A percentile compares a stretch with the other conserved stretches of the same genome.
These are phyloP conservation scores for Lactifluus volemus DNA, from an alignment of 768 basidiomycete species.

Conservation along the genomic window DNA sequence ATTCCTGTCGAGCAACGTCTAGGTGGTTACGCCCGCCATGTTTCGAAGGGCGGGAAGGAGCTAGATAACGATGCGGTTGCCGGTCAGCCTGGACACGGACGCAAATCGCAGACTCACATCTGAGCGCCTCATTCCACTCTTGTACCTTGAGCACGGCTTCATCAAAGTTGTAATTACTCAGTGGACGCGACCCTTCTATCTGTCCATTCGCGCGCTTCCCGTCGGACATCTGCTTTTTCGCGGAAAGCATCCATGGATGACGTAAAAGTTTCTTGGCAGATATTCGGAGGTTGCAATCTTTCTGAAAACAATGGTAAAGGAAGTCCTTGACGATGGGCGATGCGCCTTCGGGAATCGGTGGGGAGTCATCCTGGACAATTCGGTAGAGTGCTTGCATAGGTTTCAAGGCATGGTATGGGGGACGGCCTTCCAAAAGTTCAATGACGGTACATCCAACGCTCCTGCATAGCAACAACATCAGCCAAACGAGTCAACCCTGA, in stretches of 20 bases:
- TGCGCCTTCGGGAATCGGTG: conserved; percentile 92
- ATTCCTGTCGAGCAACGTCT: conserved; percentile 40
- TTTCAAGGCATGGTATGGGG: conserved; percentile 91
- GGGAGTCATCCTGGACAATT: conserved; percentile 96
- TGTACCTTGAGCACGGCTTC: conserved; percentile 93
- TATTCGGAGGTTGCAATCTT: conserved; percentile 90
- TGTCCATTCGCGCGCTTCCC: conserved; percentile 30
- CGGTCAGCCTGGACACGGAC: background rate
- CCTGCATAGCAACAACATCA: conserved; percentile 28
- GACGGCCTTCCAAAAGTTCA: conserved; percentile 84
- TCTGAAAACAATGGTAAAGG: conserved; percentile 95
- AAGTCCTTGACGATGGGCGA: conserved; percentile 96
- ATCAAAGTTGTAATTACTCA: conserved; percentile 83
- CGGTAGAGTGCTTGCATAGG: conserved; percentile 99
- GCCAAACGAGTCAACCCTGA: background rate
- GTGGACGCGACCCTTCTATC: conserved; percentile 34
- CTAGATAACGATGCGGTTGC: conserved; percentile 27
- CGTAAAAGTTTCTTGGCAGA: conserved; percentile 85
- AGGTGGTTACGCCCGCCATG: conserved; percentile 32
- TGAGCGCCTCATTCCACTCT: conserved; percentile 97
- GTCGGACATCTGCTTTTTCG: conserved; percentile 61
- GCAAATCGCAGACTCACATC: conserved; percentile 43
- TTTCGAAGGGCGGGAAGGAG: conserved; percentile 68
- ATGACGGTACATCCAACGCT: conserved; percentile 97
- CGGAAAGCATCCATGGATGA: conserved; percentile 94